Base-by-base conservation (phyloP, 192 early-diverging fungal species). In the Coemansia sp. region DNA sequence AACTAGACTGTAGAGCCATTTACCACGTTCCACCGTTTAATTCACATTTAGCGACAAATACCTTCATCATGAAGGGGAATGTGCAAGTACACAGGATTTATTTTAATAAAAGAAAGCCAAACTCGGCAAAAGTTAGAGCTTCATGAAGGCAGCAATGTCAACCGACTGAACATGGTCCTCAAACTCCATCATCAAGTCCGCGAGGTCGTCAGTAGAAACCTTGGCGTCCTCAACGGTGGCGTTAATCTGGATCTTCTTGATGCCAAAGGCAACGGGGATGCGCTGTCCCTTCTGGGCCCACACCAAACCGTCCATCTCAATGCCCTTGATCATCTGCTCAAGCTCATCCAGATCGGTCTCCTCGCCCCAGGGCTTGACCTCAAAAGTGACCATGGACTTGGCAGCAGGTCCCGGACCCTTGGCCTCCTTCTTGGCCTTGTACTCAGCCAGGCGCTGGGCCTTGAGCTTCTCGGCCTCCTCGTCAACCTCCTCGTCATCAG, bases 301-400 rank as follows among this genome's bases (percentile, higher is more conserved):
- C 64, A 90, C 66, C 47, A 98, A 88, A 75, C 95, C 95, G 60
- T 92, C 89, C 90, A 94, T 89, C 26, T 66, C 61, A 56, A 98
- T 92, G 47, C 61, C 70, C 68, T 85, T 84, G 81, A 98, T 90
- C 60, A 64, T 62, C 23, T 71, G 75, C 70, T 91, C 89, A 38
- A 97, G 78, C 34, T 78, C 92, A 38, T 67, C 84, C 85, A 97
- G 89, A 62, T 89, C 83, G 57, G 95, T 97, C 66, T 96, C 94
- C 82, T 95, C 93, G 80, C 96, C 96, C 96, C 96, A 98, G 57
- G 94, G 93, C 90, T 98, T 96, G 74, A 98, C 88, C 65, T 96
- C 95, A 36, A 95, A 86, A 73, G 88, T 86, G 71, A 95, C 80
- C 82, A 90, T 86, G 68, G 94, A 93, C 87, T 96, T 98, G 82